phyloP scores from a whole-genome alignment of 179 eudicot species.

The Actinidia arguta region DNA sequence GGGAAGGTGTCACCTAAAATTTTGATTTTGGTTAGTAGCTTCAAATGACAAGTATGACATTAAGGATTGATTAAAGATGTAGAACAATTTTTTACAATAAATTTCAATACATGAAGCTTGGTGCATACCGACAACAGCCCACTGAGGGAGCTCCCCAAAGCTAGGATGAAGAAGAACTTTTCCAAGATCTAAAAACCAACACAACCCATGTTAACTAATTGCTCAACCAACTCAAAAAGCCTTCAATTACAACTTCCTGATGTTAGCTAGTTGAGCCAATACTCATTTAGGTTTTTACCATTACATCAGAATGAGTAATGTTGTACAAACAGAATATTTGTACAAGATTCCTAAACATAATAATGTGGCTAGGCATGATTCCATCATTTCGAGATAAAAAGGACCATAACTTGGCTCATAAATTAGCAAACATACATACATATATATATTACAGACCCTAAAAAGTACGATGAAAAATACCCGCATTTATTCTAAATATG shows the following conservation, averaged over 20 bases:
- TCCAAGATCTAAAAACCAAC: conserved; percentile 66
- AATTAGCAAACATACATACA: too few relatives aligned
- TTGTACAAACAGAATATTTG: too few relatives aligned
- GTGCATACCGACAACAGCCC: conserved; percentile 84
- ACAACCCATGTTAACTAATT: not conserved
- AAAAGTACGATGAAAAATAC: too few relatives aligned
- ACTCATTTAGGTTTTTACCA: too few relatives aligned
- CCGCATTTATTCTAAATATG: too few relatives aligned
- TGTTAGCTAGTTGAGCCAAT: not conserved
- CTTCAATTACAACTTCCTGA: not conserved
- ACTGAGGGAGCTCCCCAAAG: conserved; percentile 92
- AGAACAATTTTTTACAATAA: too few relatives aligned
- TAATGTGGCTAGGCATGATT: too few relatives aligned
- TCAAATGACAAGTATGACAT: not conserved
- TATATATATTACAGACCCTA: too few relatives aligned
- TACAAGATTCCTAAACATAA: too few relatives aligned
- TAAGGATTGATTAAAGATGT: not conserved
- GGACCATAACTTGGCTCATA: too few relatives aligned
- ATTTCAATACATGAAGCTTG: not conserved
- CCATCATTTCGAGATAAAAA: too few relatives aligned
- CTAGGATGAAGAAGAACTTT: conserved; percentile 85
- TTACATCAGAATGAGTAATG: too few relatives aligned
- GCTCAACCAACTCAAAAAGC: not conserved
- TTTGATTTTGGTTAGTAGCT: not conserved
- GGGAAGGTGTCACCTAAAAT: conserved; percentile 76